Base-by-base conservation (phyloP, 1,284 basidiomycete genomes). In the Puccinia triticina region DNA sequence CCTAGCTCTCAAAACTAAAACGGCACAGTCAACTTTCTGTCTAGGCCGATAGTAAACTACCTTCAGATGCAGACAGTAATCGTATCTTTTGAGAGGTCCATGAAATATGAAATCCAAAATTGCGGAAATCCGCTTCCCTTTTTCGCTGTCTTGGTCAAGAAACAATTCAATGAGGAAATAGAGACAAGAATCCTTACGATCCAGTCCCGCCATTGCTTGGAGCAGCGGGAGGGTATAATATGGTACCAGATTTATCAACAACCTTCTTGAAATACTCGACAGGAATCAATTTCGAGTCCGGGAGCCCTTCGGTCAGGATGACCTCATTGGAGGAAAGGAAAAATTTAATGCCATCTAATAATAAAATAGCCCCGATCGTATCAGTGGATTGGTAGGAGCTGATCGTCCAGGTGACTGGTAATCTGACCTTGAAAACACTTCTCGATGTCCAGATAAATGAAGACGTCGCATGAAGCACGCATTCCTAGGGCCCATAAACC, bases 241-340 rank as follows among this genome's bases (percentile, higher is more conserved):
- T 29, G 11, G 29, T 50, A 2, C 79, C 79, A 21, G 10, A 16
- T n/a, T 71, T 81, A 29, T 66, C n/a, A 18, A 76, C 53, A 26
- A 93, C 92, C 23, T 89, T 89, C 32, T 88, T 84, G 86, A 95
- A 95, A 86, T 90, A 93, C 26, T 89, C 85, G 0, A 90, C 88
- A 0, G 87, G 85, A 16, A 82, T 76, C 8, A 59, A 71, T 10
- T 94, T 85, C 84, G 90, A 88, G 0, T 92, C 92, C 2, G 87
- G 85, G 37, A 88, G 88, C 81, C 95, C 95, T 79, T 90, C 90
- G 0, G 93, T 93, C 8, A 96, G 89, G 23, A 96, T 90, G 10
- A 96, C 94, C 2, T 93, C 93, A 84, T 96, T 96, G 0, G 90
- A 88, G 0, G 94, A 95, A 0, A 93, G 87, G 85, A 89, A 90